A percentile compares a stretch with the other conserved stretches of the same genome.
These are phyloP conservation scores for Escallonia herrerae DNA, from an alignment of 129 eudicot genomes.

Conservation along the genomic window DNA sequence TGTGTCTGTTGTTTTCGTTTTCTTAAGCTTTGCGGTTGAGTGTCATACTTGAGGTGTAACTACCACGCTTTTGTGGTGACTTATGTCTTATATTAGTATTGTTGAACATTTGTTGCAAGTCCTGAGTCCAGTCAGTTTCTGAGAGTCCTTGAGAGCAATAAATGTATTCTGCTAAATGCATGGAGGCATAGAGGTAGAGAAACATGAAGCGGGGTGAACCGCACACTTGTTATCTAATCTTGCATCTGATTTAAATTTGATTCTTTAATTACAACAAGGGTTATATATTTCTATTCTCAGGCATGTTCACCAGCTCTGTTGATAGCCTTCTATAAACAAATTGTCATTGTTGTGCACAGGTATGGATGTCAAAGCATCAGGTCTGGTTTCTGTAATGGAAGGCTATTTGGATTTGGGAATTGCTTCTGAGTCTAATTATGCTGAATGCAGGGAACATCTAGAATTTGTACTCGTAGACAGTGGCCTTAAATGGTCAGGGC, in stretches of 20 bases:
- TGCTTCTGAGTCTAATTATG: background rate
- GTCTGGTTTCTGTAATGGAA: slow-evolving; percentile 8
- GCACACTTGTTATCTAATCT: slow-evolving; percentile 4
- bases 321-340: background rate
- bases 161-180: background rate
- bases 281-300: slow-evolving; percentile 21
- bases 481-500: slow-evolving; percentile 7
- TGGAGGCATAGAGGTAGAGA: background rate
- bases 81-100: background rate
- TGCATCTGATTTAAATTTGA: background rate
- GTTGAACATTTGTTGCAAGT: background rate
- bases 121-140: background rate
- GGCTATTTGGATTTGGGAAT: background rate
- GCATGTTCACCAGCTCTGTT: slow-evolving; percentile 15
- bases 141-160: background rate
- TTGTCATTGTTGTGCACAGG: background rate
- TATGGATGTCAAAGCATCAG: slow-evolving; percentile 13
- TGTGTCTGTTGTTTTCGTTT: background rate
- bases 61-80: background rate
- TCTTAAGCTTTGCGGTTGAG: background rate
- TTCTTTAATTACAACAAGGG: background rate
- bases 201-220: too few relatives aligned
- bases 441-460: background rate
- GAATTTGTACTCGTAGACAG: slow-evolving; percentile 2
- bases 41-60: background rate